These are phyloP conservation scores for Podospora fimiseda DNA, from an alignment of 495 filamentous ascomycete species.

Conservation along the genomic window DNA sequence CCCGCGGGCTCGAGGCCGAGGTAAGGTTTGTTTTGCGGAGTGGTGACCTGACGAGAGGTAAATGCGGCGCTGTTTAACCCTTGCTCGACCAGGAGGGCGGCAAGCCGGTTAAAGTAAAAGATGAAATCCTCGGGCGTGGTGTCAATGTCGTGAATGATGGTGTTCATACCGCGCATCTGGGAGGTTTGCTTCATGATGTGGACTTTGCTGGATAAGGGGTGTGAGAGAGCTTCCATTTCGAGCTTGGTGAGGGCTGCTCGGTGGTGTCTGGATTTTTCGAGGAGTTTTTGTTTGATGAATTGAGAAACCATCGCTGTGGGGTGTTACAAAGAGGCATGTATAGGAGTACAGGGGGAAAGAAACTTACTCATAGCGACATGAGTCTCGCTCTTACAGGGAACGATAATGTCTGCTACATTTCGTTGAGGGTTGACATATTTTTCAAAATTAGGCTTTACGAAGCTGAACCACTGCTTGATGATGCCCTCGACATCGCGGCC, in stretches of 20 bases:
- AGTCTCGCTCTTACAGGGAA: slow-evolving; percentile 91
- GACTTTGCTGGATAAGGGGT: slow-evolving; percentile 67
- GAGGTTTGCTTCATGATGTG: slow-evolving; percentile 63
- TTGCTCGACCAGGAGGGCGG: slow-evolving; percentile 78
- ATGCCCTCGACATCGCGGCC: slow-evolving; percentile 87
- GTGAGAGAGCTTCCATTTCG: slow-evolving; percentile 57
- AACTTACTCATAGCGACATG: slow-evolving; percentile 76
- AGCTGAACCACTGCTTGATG: slow-evolving; percentile 96
- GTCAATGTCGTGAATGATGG: slow-evolving; percentile 75
- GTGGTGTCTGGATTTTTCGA: slow-evolving; percentile 80
- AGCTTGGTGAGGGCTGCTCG: slow-evolving; percentile 67
- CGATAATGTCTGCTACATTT: slow-evolving; percentile 84
- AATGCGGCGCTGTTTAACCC: slow-evolving; percentile 70
- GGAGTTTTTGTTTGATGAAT: slow-evolving; percentile 75
- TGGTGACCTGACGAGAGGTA: slow-evolving; percentile 52
- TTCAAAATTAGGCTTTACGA: slow-evolving; percentile 93
- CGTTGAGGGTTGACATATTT: slow-evolving; percentile 85
- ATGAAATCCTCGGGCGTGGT: slow-evolving; percentile 85
- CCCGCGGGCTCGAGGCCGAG: slow-evolving; percentile 60
- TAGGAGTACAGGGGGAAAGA: background rate
- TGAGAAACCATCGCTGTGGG: slow-evolving; percentile 75
- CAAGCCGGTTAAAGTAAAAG: slow-evolving; percentile 90
- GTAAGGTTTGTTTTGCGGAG: slow-evolving; percentile 61
- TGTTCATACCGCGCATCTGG: slow-evolving; percentile 82
- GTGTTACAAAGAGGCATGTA: slow-evolving; percentile 16